These are phyloP conservation scores for Phytophthora ohioensis DNA, from an alignment of 352 stramenopile genomes.

Conservation along the genomic window DNA sequence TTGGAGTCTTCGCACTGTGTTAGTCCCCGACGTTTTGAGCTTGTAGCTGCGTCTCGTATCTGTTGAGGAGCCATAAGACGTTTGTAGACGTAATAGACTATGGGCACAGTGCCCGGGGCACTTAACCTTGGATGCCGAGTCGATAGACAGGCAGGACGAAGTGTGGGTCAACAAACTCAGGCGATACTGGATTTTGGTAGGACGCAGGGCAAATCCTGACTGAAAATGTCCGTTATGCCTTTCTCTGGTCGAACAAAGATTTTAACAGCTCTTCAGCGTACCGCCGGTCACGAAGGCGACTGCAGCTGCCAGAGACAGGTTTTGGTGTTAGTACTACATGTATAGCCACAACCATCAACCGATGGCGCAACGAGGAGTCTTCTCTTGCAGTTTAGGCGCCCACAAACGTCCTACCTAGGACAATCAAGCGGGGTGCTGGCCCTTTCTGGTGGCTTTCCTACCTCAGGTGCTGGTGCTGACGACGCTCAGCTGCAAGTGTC, in stretches of 20 bases:
- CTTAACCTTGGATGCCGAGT: too few relatives aligned
- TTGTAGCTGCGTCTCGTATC: neutral
- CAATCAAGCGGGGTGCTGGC: neutral
- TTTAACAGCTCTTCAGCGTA: conserved; percentile 17
- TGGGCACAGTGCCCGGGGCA: too few relatives aligned
- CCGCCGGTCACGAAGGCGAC: neutral
- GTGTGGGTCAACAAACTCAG: neutral
- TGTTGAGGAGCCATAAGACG: neutral
- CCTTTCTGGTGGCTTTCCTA: neutral
- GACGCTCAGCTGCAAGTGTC: conserved; percentile 11
- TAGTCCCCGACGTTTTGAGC: neutral
- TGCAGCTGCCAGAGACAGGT: neutral
- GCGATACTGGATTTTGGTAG: conserved; percentile 6
- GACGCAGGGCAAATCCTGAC: conserved; percentile 27
- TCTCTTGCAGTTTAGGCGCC: neutral
- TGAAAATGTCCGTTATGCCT: conserved; percentile 20
- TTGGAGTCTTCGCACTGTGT: too few relatives aligned
- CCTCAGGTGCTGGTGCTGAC: neutral
- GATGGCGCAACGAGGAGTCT: conserved; percentile 23
- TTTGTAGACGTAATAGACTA: neutral
- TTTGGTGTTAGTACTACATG: conserved; percentile 27
- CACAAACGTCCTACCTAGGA: neutral
- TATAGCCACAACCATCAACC: conserved; percentile 5
- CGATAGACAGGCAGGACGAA: conserved; percentile 5
- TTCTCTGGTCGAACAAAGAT: conserved; percentile 17